These are phyloP conservation scores for Piloderma croceum DNA, from an alignment of 768 basidiomycete species.

Conservation along the genomic window DNA sequence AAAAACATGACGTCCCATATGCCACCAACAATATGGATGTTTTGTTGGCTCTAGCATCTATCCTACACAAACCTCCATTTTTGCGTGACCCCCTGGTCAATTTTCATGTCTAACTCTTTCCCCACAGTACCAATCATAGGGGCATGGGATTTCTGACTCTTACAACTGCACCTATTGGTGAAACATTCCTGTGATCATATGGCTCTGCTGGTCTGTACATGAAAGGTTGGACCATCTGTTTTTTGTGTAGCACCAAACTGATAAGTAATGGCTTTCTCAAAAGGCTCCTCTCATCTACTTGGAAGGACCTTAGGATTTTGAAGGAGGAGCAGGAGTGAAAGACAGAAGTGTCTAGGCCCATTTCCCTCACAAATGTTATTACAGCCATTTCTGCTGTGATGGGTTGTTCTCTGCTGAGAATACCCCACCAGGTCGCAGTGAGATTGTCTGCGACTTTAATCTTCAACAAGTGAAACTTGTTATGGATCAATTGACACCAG, in stretches of 20 bases:
- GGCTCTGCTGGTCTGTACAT: conserved; percentile 20
- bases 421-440: conserved; percentile 18
- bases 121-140: no score
- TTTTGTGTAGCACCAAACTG: conserved; percentile 17
- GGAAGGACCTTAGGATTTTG: conserved; percentile 27
- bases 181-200: conserved; percentile 15
- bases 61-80: conserved; percentile 30
- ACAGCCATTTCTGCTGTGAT: conserved; percentile 32
- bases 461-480: conserved; percentile 22
- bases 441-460: conserved; percentile 33
- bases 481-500: no score
- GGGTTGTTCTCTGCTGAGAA: conserved; percentile 31
- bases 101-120: conserved; percentile 29
- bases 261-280: conserved; percentile 19
- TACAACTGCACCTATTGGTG: conserved; percentile 9
- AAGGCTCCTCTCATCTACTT: conserved; percentile 18
- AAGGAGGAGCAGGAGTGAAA: conserved; percentile 19
- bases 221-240: conserved; percentile 18
- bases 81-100: conserved; percentile 21
- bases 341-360: conserved; percentile 17
- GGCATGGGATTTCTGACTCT: conserved; percentile 27
- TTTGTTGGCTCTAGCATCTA: conserved; percentile 26
- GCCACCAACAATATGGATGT: conserved; percentile 28
- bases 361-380: conserved; percentile 22
- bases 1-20: conserved; percentile 20